Evolutionary conservation across 805 yeast genomes (phyloP).

Genomic region (Pichia deserticola): DNA sequence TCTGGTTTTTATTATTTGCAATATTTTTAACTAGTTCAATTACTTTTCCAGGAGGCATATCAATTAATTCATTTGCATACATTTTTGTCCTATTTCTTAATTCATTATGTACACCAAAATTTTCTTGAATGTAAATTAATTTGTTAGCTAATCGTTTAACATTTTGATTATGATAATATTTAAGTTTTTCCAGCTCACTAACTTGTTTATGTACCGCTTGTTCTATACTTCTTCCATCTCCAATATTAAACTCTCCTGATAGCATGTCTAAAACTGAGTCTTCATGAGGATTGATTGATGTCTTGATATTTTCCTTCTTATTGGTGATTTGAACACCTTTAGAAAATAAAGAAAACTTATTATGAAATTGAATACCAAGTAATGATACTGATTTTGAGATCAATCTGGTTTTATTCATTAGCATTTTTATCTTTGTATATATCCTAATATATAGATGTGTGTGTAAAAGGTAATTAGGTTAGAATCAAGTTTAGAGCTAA

Average conservation of each 20-base stretch:
- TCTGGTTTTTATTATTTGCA: neutral
- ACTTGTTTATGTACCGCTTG: conserved; percentile 11
- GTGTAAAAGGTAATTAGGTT: no score
- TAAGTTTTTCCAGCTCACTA: conserved; percentile 9
- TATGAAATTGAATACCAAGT: no score
- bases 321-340: neutral
- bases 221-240: neutral
- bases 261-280: conserved; percentile 1
- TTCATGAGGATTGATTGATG: neutral
- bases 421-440: no score
- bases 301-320: neutral
- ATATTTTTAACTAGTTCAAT: conserved; percentile 1
- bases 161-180: conserved; percentile 8
- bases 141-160: conserved; percentile 9
- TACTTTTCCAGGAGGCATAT: conserved; percentile 6
- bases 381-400: no score
- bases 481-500: no score
- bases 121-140: conserved; percentile 14
- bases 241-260: neutral
- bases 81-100: neutral
- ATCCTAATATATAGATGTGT: no score
- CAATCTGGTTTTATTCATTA: no score
- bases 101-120: conserved; percentile 8
- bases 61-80: conserved; percentile 2
- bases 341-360: no score